Conservation (phyloP, 2,329 filamentous ascomycete genomes). For the Hortaea werneckii region DNA sequence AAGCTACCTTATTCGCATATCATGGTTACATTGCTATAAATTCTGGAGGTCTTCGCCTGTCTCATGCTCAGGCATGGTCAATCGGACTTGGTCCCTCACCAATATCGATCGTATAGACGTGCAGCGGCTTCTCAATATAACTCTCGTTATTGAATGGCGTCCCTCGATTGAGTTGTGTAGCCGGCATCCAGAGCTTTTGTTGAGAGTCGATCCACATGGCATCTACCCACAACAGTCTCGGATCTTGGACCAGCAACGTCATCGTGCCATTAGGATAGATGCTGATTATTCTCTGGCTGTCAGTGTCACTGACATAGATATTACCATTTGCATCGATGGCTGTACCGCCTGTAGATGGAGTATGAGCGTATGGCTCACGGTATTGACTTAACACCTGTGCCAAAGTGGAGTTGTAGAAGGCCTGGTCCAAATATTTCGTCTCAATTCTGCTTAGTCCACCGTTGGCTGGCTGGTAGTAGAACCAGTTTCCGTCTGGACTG, state of each 20-base stretch:
- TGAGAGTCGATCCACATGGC: constrained; percentile 23
- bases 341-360: constrained; percentile 29
- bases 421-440: constrained; percentile 25
- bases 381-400: constrained; percentile 16
- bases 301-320: constrained; percentile 28
- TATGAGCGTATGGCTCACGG: constrained; percentile 23
- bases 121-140: constrained; percentile 16
- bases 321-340: constrained; percentile 30
- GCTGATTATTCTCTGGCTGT: constrained; percentile 20
- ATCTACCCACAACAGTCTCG: constrained; percentile 22
- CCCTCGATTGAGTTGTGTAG: constrained; percentile 21
- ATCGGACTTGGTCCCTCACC: constrained; percentile 18
- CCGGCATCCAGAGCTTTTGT: constrained; percentile 22
- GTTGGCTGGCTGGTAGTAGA: constrained; percentile 30
- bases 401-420: constrained; percentile 26
- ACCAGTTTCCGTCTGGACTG: constrained; percentile 27
- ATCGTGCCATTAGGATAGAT: constrained; percentile 20
- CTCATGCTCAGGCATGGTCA: constrained; percentile 11
- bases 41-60: no score
- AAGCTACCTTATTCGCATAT: no score
- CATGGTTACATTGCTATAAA: no score
- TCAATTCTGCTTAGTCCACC: constrained; percentile 28
- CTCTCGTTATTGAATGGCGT: constrained; percentile 20
- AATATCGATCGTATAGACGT: constrained; percentile 20
- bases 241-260: constrained; percentile 19